These are phyloP conservation scores for Hanseniaspora valbyensis DNA, from an alignment of 805 yeast genomes.

Conservation along the genomic window DNA sequence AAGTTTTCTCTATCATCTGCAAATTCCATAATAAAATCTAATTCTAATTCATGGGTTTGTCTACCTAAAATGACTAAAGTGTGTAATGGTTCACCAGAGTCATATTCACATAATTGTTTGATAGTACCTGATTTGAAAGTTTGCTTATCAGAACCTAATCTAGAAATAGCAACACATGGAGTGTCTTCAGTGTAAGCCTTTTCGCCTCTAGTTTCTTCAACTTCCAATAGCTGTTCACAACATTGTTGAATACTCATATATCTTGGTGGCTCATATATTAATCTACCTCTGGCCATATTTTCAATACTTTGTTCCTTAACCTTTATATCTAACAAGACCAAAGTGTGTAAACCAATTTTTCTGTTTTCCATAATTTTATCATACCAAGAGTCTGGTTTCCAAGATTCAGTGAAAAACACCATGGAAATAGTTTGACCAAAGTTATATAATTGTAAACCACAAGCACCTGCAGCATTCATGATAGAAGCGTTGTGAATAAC, in stretches of 20 bases:
- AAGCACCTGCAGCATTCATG: conserved; percentile 97
- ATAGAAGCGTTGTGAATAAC: conserved; percentile 91
- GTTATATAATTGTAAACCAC: conserved; percentile 88
- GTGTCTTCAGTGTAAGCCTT: conserved; percentile 74
- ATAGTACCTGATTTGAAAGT: conserved; percentile 75
- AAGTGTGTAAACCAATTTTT: conserved; percentile 80
- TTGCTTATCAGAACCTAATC: conserved; percentile 82
- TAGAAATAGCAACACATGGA: conserved; percentile 86
- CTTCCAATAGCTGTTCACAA: conserved; percentile 74
- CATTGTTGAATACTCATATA: conserved; percentile 90
- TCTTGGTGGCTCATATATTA: conserved; percentile 92
- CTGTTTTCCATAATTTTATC: conserved; percentile 81
- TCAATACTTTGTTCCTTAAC: conserved; percentile 94
- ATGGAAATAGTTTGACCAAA: conserved; percentile 96
- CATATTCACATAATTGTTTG: conserved; percentile 64
- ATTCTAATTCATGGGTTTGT: conserved; percentile 85
- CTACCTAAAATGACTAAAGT: conserved; percentile 83
- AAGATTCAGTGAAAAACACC: conserved; percentile 85
- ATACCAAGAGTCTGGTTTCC: conserved; percentile 96
- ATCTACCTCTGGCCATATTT: conserved; percentile 83
- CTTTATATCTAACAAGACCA: conserved; percentile 79
- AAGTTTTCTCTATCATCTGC: conserved; percentile 49
- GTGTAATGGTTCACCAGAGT: conserved; percentile 89
- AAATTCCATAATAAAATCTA: conserved; percentile 71
- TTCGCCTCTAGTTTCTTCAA: conserved; percentile 68